Base-by-base conservation (phyloP, 495 filamentous ascomycete species). In the Daldinia childiae region DNA sequence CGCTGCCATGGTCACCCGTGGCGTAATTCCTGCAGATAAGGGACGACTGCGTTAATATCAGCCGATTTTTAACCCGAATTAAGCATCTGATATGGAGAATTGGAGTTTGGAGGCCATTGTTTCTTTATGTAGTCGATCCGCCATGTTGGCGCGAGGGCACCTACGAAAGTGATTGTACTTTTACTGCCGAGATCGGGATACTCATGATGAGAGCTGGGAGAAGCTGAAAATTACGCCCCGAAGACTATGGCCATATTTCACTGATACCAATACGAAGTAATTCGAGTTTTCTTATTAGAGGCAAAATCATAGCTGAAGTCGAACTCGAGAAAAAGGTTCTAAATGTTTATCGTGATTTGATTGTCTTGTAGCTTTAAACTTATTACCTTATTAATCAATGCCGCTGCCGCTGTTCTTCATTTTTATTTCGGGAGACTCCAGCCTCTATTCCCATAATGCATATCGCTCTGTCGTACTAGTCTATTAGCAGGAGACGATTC, bases 1-100 rank as follows among this genome's bases (percentile, higher is more conserved):
- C 96, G 4, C 93, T 97, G 91, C 90, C 93, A 7, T 99, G 95
- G 95, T 95, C 92, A 71, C 94, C 95, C 6, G 93, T 98, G 58
- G 91, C 91, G 68, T 96, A 82, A 76, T 24, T 48, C 1, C 43
- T 5, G 11, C 17, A 7, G 19, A 24, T 5, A 7, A 24, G 8
- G 21, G 19, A 21, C 8, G 43, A 48, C 24, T 48, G 43, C 19
- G 43, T 48, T 48, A 21, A 48, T 48, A 48, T 48, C 43, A 24
- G 43, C 43, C 19, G 19, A 24, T 30, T 30, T 54, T 66, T 52
- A 43, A 36, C 29, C 58, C 54, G 29, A 56, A 30, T 38, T 56
- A 55, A 59, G 64, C 66, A 69, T 70, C 68, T 64, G 56, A 58
- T 59, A 67, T 58, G 67, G 62, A 60, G 59, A 73, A 69, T 19